Base-by-base conservation (phyloP, 1,284 basidiomycete species). In the Lignosus rhinocerotis region DNA sequence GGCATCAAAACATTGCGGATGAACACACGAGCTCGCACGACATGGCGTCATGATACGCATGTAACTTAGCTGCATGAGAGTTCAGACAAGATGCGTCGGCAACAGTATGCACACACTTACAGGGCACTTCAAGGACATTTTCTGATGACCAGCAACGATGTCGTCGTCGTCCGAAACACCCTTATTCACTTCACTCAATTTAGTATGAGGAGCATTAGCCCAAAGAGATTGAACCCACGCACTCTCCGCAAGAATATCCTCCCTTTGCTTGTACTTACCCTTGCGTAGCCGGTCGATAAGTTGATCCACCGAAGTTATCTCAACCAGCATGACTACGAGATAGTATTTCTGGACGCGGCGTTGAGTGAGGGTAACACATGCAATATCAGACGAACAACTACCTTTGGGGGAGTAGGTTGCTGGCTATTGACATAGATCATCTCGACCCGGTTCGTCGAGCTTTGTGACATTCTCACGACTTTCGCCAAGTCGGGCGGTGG, bases 1-100 rank as follows among this genome's bases (percentile, higher is more conserved):
- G 0, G 96, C 95, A 73, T 99, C 97, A 72, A 99, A 99, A 74
- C 97, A 99, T 69, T 97, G 94, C 2, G 93, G 78, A 73, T 99
- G 97, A 21, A 91, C 85, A 71, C 97, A 99, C 61, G 82, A 78
- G 12, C 78, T 81, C 0, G 96, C 96, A 16, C 96, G 90, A 70
- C 92, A 90, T 2, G 97, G 96, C 0, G 85, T 90, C 31, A 75
- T 79, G 58, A 99, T 89, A 11, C 96, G 90, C 74, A 90, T 86
- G 69, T 93, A 97, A 51, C 93, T 95, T 57, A 99, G 76, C 90
- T 97, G 67, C 2, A 53, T 55, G 49, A 25, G 46, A 46, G 58
- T 30, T 50, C 53, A 51, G 25, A 17, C 55, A 57, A 34, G 36
- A 16, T 42, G 2, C 19, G 39, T 42, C 5, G 8, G 21, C 4